Percentiles rank a stretch among this genome's conserved stretches.
Conservation (phyloP, 345 rosid genomes). For the Aquilaria yunnanensis region DNA sequence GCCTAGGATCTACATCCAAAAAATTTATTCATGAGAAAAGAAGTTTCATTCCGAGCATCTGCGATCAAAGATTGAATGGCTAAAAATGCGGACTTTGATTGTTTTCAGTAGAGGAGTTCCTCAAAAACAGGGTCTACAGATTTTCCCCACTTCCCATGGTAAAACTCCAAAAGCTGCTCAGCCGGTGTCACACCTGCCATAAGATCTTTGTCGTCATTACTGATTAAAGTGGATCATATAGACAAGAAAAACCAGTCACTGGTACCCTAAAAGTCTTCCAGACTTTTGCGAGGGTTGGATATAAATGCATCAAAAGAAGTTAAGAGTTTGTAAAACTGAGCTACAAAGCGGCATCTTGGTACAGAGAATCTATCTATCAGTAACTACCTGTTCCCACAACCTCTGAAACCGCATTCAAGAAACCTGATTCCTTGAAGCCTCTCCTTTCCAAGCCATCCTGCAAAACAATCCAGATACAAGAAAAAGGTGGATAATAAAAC, state of each 20-base stretch:
- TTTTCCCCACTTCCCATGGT: slow-evolving; percentile 74
- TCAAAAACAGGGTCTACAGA: slow-evolving; percentile 79
- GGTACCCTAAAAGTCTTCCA: neutral
- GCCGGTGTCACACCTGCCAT: slow-evolving; percentile 79
- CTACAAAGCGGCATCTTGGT: neutral
- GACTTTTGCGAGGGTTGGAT: neutral
- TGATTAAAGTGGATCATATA: neutral
- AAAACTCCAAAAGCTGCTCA: slow-evolving; percentile 79
- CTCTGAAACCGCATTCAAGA: slow-evolving; percentile 75
- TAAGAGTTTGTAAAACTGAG: too few relatives aligned
- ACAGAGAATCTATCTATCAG: neutral
- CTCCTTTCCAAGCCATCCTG: slow-evolving; percentile 95
- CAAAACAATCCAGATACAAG: slow-evolving; percentile 7
- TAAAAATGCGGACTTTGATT: too few relatives aligned
- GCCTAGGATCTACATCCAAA: too few relatives aligned
- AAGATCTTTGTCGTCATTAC: neutral
- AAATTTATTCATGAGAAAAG: too few relatives aligned
- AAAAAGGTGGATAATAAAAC: neutral
- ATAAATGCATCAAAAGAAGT: too few relatives aligned
- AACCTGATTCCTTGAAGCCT: slow-evolving; percentile 87
- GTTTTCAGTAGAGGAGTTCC: slow-evolving; percentile 55
- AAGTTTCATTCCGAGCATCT: too few relatives aligned
- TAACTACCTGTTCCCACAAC: slow-evolving; percentile 85
- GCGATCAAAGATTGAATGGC: too few relatives aligned
- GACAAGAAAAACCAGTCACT: neutral